Evolutionary conservation across 495 filamentous ascomycete genomes (phyloP).

Genomic region (Annulohypoxylon maeteangense): DNA sequence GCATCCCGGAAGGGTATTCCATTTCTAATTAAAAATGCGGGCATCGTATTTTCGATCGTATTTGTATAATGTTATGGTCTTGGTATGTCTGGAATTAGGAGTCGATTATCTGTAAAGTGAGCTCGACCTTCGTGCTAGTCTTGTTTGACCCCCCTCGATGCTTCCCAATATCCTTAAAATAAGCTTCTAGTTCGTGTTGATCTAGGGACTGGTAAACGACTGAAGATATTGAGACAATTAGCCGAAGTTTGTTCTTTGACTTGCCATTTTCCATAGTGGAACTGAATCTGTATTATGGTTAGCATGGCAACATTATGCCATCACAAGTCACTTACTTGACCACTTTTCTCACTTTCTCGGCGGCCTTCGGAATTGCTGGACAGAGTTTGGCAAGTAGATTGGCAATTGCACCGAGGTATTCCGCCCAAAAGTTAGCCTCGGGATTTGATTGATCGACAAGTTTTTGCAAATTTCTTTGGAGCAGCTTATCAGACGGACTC

Average conservation of each 20-base stretch:
- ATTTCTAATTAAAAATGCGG: constrained; percentile 31
- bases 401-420: constrained; percentile 56
- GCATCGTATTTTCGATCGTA: constrained; percentile 28
- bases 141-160: constrained; percentile 40
- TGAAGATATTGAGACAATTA: constrained; percentile 48
- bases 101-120: constrained; percentile 39
- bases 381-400: constrained; percentile 49
- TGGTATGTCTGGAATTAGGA: constrained; percentile 29
- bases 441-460: constrained; percentile 47
- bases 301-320: neutral
- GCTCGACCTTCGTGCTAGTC: constrained; percentile 34
- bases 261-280: constrained; percentile 39
- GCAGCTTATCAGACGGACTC: constrained; percentile 56
- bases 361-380: constrained; percentile 46
- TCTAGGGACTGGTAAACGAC: constrained; percentile 36
- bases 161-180: constrained; percentile 49
- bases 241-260: constrained; percentile 45
- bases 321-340: constrained; percentile 47
- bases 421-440: constrained; percentile 56
- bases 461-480: constrained; percentile 52
- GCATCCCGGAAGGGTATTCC: constrained; percentile 28
- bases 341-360: constrained; percentile 30
- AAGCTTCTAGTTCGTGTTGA: constrained; percentile 38
- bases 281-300: constrained; percentile 42
- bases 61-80: constrained; percentile 29